Evolutionary conservation across 495 filamentous ascomycete species (phyloP), one percentile per base, ranked within the genome.

Genomic region (Penicillium manginii): DNA sequence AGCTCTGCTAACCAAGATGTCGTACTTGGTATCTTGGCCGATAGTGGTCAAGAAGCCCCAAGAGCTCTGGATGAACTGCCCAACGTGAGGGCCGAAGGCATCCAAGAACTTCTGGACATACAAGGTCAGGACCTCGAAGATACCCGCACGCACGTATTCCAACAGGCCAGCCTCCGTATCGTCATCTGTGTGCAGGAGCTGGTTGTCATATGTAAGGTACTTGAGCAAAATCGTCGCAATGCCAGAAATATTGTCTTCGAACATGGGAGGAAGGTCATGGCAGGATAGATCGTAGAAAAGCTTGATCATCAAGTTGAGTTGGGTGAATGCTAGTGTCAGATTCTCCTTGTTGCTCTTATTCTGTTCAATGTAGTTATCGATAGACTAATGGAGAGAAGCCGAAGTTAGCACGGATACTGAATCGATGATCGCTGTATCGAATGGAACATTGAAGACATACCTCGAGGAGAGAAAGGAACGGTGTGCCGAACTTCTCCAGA

Each of bases 51-150:
- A 80, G 60, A 99, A 81, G 61, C 84, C 87, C 96, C 96, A 99
- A 8, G 91, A 91, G 58, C 85, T 93, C 37, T 84, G 85, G 49
- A 97, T 87, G 75, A 98, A 98, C 35, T 88, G 85, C 22, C 84
- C 83, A 40, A 96, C 83, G 62, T 91, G 85, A 8, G 77, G 76
- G 46, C 88, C 84, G 72, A 99, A 97, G 39, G 88, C 96, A 64
- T 98, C 96, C 69, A 96, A 88, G 72, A 91, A 99, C 71, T 97
- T 98, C 68, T 89, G 88, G 5, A 91, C 86, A 71, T 91, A 98
- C 12, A 98, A 82, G 50, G 90, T 86, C 63, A 98, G 75, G 17
- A 84, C 87, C 59, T 97, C 90, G 72, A 96, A 97, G 48, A 98
- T 96, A 50, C 90, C 92, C 33, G 93, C 91, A 71, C 93, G 94